Evolutionary conservation across 2,329 filamentous ascomycete genomes (phyloP).

Genomic region (Eutypa lata): DNA sequence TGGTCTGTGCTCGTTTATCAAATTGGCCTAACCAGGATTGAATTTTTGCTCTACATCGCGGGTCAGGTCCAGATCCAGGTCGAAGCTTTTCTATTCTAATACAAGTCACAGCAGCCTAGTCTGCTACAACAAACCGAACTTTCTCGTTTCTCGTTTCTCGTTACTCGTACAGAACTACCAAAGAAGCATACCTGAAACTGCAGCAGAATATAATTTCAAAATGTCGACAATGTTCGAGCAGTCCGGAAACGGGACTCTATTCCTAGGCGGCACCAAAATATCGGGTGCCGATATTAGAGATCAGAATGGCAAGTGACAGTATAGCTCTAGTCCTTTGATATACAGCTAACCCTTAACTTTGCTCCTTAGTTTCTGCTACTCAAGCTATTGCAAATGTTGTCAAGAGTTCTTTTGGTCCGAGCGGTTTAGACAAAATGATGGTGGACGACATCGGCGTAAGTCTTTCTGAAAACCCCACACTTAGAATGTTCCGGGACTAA

Average conservation of each 20-base stretch:
- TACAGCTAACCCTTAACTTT: slow-evolving; percentile 15
- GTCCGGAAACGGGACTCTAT: slow-evolving; percentile 91
- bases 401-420: slow-evolving; percentile 97
- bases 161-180: background rate
- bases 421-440: slow-evolving; percentile 99
- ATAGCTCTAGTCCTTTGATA: slow-evolving; percentile 1
- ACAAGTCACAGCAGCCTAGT: background rate
- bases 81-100: background rate
- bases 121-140: background rate
- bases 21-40: background rate
- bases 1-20: background rate
- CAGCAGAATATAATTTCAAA: slow-evolving; percentile 9
- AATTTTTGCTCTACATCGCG: background rate
- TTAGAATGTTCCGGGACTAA: slow-evolving; percentile 11
- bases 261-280: slow-evolving; percentile 96
- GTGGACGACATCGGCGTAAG: slow-evolving; percentile 96
- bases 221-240: slow-evolving; percentile 98
- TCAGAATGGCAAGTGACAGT: slow-evolving; percentile 71
- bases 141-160: too few relatives aligned
- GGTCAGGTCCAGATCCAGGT: background rate
- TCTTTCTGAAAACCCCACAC: slow-evolving; percentile 6
- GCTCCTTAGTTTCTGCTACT: slow-evolving; percentile 75
- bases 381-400: slow-evolving; percentile 98
- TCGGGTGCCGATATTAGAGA: slow-evolving; percentile 94
- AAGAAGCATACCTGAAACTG: background rate